A percentile compares a stretch with the other conserved stretches of the same genome.
phyloP scores from a whole-genome alignment of 352 stramenopile genomes.

The Plasmopara muralis region DNA sequence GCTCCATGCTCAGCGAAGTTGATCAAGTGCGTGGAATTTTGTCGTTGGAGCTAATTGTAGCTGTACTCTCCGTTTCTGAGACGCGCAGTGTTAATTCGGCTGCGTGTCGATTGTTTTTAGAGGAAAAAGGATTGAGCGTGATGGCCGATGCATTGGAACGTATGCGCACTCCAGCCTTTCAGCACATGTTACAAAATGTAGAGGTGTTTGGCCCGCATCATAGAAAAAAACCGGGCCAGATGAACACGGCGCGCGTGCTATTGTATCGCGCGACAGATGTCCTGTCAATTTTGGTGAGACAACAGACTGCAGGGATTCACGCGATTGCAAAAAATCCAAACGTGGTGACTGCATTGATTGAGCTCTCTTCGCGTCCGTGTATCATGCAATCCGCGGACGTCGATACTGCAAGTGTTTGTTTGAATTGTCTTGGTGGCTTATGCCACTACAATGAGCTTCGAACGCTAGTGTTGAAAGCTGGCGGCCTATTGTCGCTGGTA shows the following conservation, averaged over 20 bases:
- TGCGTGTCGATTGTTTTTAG: slow-evolving; percentile 49
- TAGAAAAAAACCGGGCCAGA: slow-evolving; percentile 16
- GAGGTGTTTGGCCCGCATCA: slow-evolving; percentile 22
- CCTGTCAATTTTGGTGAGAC: slow-evolving; percentile 40
- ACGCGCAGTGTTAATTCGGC: slow-evolving; percentile 42
- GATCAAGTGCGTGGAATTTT: slow-evolving; percentile 75
- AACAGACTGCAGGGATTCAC: slow-evolving; percentile 30
- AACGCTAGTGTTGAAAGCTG: slow-evolving; percentile 46
- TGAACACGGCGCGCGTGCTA: slow-evolving; percentile 51
- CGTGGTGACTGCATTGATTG: slow-evolving; percentile 52
- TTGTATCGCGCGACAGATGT: slow-evolving; percentile 69
- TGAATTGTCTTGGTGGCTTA: slow-evolving; percentile 54
- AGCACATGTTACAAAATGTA: slow-evolving; percentile 45
- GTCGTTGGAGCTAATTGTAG: slow-evolving; percentile 61
- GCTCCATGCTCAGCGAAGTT: slow-evolving; percentile 57
- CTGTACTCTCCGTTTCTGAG: slow-evolving; percentile 45
- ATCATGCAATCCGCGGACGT: slow-evolving; percentile 53
- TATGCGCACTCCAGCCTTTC: slow-evolving; percentile 64
- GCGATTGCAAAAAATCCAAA: slow-evolving; percentile 54
- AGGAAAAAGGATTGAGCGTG: slow-evolving; percentile 39
- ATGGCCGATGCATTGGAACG: slow-evolving; percentile 56
- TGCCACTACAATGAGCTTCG: slow-evolving; percentile 57
- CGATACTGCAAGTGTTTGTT: slow-evolving; percentile 47
- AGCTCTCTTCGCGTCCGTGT: slow-evolving; percentile 46
- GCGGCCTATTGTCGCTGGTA: slow-evolving; percentile 58